Base-by-base conservation (phyloP, 768 basidiomycete species). In the Gloeophyllum trabeum region DNA sequence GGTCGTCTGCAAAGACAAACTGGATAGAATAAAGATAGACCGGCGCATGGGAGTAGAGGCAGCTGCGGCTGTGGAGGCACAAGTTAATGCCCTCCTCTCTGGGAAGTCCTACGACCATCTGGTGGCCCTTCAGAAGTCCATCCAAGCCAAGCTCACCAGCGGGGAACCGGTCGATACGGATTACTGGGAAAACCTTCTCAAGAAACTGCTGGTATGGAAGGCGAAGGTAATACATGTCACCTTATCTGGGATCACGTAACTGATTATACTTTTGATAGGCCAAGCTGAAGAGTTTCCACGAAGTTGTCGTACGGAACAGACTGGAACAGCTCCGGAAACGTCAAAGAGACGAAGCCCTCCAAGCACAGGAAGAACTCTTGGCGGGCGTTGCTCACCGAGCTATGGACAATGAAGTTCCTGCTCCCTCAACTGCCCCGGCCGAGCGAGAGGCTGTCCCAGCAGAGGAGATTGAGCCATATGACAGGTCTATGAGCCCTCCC, bases 81-180 rank as follows among this genome's bases (percentile, higher is more conserved):
- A 96, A 50, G 83, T 98, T 49, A 71, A 82, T 10, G 67, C 73
- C 1, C 67, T 98, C 34, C 71, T 99, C 20, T 72, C 79, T 6
- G 88, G 86, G 26, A 93, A 97, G 63, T 74, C 83, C 4, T 83
- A 89, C 46, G 81, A 91, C 3, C 82, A 96, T 49, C 73, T 99
- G 32, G 71, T 74, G 20, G 71, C 71, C 23, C 68, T 99, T 37
- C 96, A 99, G 60, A 73, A 75, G 43, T 81, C 81, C 54, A 81
- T 98, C 7, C 90, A 92, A 54, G 73, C 71, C 40, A 98, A 98
- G 60, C 74, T 98, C 3, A 67, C 76, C 0, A 89, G 90, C 48
- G 89, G 92, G 24, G 93, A 97, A 61, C 92, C 92, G 2, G 75
- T 99, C 25, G 96, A 99, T 61, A 86, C 80, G 7, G 96, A 99